phyloP scores from a whole-genome alignment of 441 rosid species.

The Biscutella laevigata region DNA sequence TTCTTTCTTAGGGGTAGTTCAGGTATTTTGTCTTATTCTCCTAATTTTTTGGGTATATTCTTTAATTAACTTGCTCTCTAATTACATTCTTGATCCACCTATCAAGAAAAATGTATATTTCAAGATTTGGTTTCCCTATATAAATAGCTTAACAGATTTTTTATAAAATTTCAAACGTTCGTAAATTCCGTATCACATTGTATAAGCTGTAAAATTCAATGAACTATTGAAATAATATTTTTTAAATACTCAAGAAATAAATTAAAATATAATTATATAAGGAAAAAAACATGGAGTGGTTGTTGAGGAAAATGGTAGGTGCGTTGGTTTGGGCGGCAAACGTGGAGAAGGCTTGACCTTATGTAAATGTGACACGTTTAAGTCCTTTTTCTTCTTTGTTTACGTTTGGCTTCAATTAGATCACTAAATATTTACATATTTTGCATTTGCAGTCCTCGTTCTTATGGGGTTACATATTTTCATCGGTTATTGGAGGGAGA shows the following conservation, averaged over 20 bases:
- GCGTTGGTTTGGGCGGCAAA: slow-evolving; percentile 7
- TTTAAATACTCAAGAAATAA: background rate
- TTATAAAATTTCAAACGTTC: background rate
- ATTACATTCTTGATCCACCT: slow-evolving; percentile 18
- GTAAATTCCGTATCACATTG: background rate
- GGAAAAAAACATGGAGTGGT: background rate
- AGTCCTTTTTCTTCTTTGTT: too few species aligned
- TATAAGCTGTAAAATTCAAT: background rate
- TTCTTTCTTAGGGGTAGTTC: slow-evolving; percentile 81
- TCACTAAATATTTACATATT: too few species aligned
- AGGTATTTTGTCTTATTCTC: slow-evolving; percentile 39
- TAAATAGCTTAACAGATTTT: background rate
- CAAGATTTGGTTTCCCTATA: slow-evolving; percentile 5
- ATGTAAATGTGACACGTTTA: slow-evolving; percentile 1
- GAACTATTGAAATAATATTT: background rate
- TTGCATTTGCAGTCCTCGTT: slow-evolving; percentile 60
- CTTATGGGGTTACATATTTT: slow-evolving; percentile 92
- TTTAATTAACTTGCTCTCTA: background rate
- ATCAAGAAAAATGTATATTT: background rate
- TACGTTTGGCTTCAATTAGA: too few species aligned
- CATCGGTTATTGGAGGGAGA: slow-evolving; percentile 79
- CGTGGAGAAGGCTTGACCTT: background rate
- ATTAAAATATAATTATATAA: background rate
- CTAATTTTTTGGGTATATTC: background rate
- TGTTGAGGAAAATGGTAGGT: slow-evolving; percentile 18